phyloP scores from a whole-genome alignment of 2,329 filamentous ascomycete genomes.

The Pseudogymnoascus sp. region DNA sequence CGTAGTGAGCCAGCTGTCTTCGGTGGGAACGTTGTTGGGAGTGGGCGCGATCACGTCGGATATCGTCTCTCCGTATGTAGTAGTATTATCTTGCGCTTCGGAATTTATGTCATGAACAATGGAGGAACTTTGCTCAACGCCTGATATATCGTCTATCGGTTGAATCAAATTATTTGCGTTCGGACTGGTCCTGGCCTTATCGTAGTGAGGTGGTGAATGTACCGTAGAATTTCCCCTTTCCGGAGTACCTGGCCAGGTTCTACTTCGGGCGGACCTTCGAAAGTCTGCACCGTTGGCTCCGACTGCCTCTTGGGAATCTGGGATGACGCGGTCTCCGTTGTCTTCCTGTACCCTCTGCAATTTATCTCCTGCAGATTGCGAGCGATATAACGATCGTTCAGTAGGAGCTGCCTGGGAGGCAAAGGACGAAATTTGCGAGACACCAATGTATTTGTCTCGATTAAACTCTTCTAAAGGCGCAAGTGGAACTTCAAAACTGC shows the following conservation, averaged over 20 bases:
- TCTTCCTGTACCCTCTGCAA: slow-evolving; percentile 3
- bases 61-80: neutral
- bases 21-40: neutral
- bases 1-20: slow-evolving; percentile 3
- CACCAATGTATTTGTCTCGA: neutral
- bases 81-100: neutral
- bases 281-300: slow-evolving; percentile 18
- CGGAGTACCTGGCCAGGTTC: neutral
- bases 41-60: neutral
- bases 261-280: slow-evolving; percentile 15
- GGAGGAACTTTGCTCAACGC: neutral
- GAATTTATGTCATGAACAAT: neutral
- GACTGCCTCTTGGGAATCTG: slow-evolving; percentile 28
- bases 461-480: neutral
- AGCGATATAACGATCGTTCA: neutral
- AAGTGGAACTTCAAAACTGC: neutral
- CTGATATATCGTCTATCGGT: neutral
- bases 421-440: slow-evolving; percentile 11
- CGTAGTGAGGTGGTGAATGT: neutral
- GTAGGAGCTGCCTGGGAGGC: neutral
- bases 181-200: neutral
- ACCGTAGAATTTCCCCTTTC: neutral
- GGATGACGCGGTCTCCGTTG: slow-evolving; percentile 21
- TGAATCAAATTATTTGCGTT: neutral
- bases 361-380: neutral